phyloP scores from a whole-genome alignment of 2,329 filamentous ascomycete species.

The Tolypocladium tundrense region DNA sequence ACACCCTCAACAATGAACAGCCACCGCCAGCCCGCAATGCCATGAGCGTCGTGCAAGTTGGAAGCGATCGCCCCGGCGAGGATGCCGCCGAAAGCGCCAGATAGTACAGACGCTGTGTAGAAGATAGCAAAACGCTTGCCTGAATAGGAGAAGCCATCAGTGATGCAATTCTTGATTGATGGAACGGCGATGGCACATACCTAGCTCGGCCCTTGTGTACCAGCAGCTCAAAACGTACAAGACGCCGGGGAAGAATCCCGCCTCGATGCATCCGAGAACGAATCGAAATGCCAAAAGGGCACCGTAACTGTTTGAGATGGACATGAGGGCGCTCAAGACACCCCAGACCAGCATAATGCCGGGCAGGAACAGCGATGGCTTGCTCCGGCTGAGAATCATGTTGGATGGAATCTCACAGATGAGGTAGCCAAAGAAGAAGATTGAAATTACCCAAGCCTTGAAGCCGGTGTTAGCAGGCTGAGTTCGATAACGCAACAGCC shows the following conservation, averaged over 20 bases:
- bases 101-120: slow-evolving; percentile 46
- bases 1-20: slow-evolving; percentile 61
- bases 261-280: slow-evolving; percentile 38
- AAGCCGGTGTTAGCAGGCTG: slow-evolving; percentile 14
- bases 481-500: slow-evolving; percentile 21
- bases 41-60: slow-evolving; percentile 41
- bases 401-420: slow-evolving; percentile 43
- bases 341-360: slow-evolving; percentile 38
- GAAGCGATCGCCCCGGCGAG: slow-evolving; percentile 50
- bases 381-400: slow-evolving; percentile 37
- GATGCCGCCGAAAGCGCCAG: slow-evolving; percentile 55
- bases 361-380: slow-evolving; percentile 39
- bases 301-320: slow-evolving; percentile 32
- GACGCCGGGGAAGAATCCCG: slow-evolving; percentile 42
- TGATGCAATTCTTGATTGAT: background rate
- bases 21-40: slow-evolving; percentile 53
- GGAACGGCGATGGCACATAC: slow-evolving; percentile 6
- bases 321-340: slow-evolving; percentile 32
- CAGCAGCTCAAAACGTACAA: slow-evolving; percentile 43
- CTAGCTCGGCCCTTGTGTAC: slow-evolving; percentile 40
- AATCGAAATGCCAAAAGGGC: slow-evolving; percentile 35
- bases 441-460: slow-evolving; percentile 32
- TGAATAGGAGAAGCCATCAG: background rate
- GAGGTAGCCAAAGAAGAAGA: slow-evolving; percentile 45
- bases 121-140: slow-evolving; percentile 45